Evolutionary conservation across 768 basidiomycete species (phyloP), one percentile per base, ranked within the genome.

Genomic region (Kwoniella mangroviensis): DNA sequence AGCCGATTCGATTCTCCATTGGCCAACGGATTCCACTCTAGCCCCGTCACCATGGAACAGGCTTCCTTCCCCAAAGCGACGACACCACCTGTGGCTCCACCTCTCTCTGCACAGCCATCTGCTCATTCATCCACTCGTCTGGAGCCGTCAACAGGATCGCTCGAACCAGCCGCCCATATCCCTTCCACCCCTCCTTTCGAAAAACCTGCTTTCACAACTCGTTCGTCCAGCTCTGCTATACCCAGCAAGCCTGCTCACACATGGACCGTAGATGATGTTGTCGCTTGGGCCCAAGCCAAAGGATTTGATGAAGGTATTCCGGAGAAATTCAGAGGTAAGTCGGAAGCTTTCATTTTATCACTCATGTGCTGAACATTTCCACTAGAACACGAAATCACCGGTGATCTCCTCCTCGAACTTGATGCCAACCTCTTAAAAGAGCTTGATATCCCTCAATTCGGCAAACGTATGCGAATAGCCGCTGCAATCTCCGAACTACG

Each of bases 351-450:
- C 21, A 7, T 55, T 6, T 1, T 45, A 41, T 21, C 34, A 21
- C 4, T 10, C 42, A 34, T 9, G 43, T 55, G 60, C 75, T 71
- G 56, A 76, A 55, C 45, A 28, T 70, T 51, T 56, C 55, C 24
- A 52, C 6, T 80, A 94, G 96, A 98, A 84, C 94, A 99, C 89
- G 97, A 99, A 85, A 98, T 99, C 64, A 92, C 94, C 0, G 97
- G 97, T 21, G 97, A 99, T 76, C 92, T 98, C 41, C 88, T 99
- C 7, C 89, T 98, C 65, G 96, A 97, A 77, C 90, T 98, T 69
- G 94, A 98, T 72, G 88, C 90, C 65, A 91, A 90, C 78, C 86
- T 97, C 17, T 90, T 99, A 76, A 98, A 98, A 85, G 95, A 98
- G 84, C 90, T 99, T 63, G 97, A 94, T 24, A 93, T 99, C 73